Conservation (phyloP, 2,329 filamentous ascomycete species). For the Sphaceloma murrayae region DNA sequence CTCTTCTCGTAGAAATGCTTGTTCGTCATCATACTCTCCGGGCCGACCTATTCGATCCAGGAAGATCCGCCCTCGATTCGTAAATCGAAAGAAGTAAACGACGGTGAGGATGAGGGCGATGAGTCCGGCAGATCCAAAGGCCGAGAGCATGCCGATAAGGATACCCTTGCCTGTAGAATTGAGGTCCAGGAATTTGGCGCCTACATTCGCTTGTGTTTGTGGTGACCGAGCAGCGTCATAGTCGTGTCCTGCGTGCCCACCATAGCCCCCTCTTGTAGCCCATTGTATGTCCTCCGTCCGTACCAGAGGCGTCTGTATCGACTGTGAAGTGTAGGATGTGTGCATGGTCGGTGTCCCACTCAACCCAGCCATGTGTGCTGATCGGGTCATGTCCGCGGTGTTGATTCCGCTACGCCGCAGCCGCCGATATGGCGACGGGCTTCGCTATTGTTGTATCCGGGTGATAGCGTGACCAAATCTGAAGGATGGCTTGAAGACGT, state of each 20-base stretch:
- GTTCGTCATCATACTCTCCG: slow-evolving; percentile 95
- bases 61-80: slow-evolving; percentile 76
- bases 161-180: slow-evolving; percentile 62
- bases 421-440: slow-evolving; percentile 20
- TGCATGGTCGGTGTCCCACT: slow-evolving; percentile 18
- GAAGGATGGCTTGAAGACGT: background rate
- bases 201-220: background rate
- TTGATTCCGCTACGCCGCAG: slow-evolving; percentile 17
- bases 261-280: slow-evolving; percentile 9
- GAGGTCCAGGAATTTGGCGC: slow-evolving; percentile 8
- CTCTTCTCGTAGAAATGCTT: slow-evolving; percentile 87
- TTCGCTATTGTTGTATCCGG: background rate
- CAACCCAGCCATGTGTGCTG: background rate
- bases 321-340: slow-evolving; percentile 15
- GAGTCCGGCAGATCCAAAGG: slow-evolving; percentile 80
- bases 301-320: slow-evolving; percentile 15
- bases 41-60: slow-evolving; percentile 87
- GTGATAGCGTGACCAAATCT: background rate
- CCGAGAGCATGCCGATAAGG: slow-evolving; percentile 87
- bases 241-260: background rate
- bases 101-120: slow-evolving; percentile 70
- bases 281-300: slow-evolving; percentile 14
- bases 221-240: background rate
- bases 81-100: slow-evolving; percentile 92
- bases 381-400: background rate